Evolutionary conservation across 2,329 filamentous ascomycete genomes (phyloP), one percentile per base, ranked within the genome.

Genomic region (Fusarium sp.): DNA sequence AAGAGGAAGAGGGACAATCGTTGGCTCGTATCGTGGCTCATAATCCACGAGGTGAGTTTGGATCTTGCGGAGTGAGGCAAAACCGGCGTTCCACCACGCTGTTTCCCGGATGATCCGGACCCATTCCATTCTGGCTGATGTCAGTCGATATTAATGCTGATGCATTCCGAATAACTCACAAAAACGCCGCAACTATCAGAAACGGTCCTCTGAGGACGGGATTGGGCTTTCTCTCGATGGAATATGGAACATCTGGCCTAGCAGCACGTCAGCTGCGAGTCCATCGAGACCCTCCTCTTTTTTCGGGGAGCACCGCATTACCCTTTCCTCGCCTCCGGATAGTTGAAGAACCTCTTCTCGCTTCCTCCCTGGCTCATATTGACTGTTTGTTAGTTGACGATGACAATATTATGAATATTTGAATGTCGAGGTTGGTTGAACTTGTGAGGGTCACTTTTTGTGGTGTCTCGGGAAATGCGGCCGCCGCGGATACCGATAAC

Each of bases 61-160:
- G 60, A 89, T 84, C 37, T 85, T 81, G 48, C 88, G 87, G 41
- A 93, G 81, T 6, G 81, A 79, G 48, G 80, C 82, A 74, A 94
- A 92, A 40, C 90, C 90, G 18, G 90, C 89, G 77, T 90, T 90
- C 40, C 80, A 80, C 89, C 89, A 93, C 1, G 71, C 73, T 0
- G 31, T 62, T 28, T 71, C 69, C 3, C 73, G 74, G 47, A 75
- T 66, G 30, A 76, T 65, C 3, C 64, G 72, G 27, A 73, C 13
- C 57, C 59, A 71, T 70, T 75, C 73, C 73, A 75, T 76, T 11
- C 73, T 75, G 1, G 1, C n/a, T 1, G 3, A 34, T 12, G 12
- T 71, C 9, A 70, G 48, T 8, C 30, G 9, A 5, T 4, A 1
- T 3, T 7, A 23, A 10, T 1, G 0, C 3, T 11, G 4, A 6